These are phyloP conservation scores for Adansonia grandidieri DNA, from an alignment of 441 rosid genomes.

Conservation along the genomic window DNA sequence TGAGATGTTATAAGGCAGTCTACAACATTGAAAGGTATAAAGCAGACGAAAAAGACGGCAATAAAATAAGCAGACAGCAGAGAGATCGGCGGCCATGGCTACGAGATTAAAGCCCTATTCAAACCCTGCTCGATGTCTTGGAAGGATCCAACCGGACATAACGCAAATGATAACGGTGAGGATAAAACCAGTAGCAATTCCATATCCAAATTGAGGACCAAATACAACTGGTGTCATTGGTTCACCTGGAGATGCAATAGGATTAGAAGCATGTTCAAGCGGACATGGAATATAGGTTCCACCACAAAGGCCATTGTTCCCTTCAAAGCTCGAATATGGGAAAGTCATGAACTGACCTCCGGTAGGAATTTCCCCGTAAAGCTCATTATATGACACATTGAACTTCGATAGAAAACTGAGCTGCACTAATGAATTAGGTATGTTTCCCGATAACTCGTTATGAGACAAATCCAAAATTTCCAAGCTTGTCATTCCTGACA, in stretches of 20 bases:
- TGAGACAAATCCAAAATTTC: slow-evolving; percentile 15
- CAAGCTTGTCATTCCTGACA: slow-evolving; percentile 21
- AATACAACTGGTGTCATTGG: background rate
- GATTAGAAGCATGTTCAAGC: background rate
- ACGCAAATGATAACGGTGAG: slow-evolving; percentile 10
- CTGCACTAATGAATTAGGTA: slow-evolving; percentile 20
- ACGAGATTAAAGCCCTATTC: background rate
- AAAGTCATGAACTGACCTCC: slow-evolving; percentile 27
- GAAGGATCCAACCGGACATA: slow-evolving; percentile 14
- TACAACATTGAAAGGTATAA: background rate
- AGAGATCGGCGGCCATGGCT: background rate
- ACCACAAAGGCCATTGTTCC: slow-evolving; percentile 27
- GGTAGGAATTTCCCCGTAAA: slow-evolving; percentile 16
- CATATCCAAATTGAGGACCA: slow-evolving; percentile 14
- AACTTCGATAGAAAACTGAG: slow-evolving; percentile 25
- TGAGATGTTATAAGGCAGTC: background rate
- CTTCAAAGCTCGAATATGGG: slow-evolving; percentile 23
- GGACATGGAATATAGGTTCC: background rate
- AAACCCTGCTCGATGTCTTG: background rate
- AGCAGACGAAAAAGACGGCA: background rate
- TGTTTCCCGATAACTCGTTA: slow-evolving; percentile 18
- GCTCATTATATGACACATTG: slow-evolving; percentile 20
- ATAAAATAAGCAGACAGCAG: background rate
- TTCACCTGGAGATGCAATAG: background rate
- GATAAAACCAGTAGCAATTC: slow-evolving; percentile 15